Evolutionary conservation across 352 stramenopile genomes (phyloP), one percentile per base, ranked within the genome.

Genomic region (Phytophthora citricola): DNA sequence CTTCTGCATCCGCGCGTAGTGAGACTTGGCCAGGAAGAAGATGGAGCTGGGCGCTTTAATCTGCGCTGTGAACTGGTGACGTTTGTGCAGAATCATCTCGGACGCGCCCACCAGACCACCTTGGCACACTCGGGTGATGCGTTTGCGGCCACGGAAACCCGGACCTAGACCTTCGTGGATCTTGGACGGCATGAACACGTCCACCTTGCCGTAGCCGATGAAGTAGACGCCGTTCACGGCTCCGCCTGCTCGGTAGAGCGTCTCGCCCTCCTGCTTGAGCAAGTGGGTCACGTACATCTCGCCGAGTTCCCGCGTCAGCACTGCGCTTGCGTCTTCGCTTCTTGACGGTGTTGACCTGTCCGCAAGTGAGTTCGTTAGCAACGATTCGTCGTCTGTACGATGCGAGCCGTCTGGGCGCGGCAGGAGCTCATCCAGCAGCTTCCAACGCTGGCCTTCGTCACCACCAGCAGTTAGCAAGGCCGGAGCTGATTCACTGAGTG

Each of bases 161-260:
- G 88, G 88, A 0, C 88, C 88, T 59, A 95, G 81, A 26, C 83
- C 69, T 64, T 95, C 85, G 64, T 94, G 81, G 26, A 90, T 75
- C 45, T 78, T 94, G 39, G 83, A 91, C 12, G 88, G 88, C 57
- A 95, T 75, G 63, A 92, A 95, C 9, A 94, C 88, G 58, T 95
- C 88, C 10, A 95, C 72, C 41, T 94, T 93, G 67, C 88, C 88
- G 39, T 89, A 94, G 9, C 84, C 88, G 52, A 95, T 82, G 58
- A 95, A 93, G 74, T 88, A 94, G 27, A 92, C 75, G 24, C 88
- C 88, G 9, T 80, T 75, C 2, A 93, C 85, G 6, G 75, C 60
- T 24, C 71, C 69, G 24, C 88, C 88, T 22, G 83, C 85, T 24
- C 72, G 69, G 65, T 95, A 95, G 22, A 94, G 64, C 11, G 81